phyloP scores from a whole-genome alignment of 2,329 filamentous ascomycete species.

The Knoxdaviesia capensis region DNA sequence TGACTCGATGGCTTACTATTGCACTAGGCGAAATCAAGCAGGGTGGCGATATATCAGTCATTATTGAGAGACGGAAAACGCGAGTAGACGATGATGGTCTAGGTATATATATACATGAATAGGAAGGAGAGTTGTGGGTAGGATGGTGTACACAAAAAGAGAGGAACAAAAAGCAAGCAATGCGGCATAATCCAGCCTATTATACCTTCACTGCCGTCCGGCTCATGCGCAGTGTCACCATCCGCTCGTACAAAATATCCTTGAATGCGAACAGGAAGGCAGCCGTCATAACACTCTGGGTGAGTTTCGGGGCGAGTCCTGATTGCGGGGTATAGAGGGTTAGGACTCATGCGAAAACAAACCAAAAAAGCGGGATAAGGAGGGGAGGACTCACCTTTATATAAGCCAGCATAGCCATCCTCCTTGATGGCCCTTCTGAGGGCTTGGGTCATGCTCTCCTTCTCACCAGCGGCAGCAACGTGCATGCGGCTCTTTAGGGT shows the following conservation, averaged over 20 bases:
- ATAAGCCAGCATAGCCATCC: slow-evolving; percentile 81
- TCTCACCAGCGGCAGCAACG: slow-evolving; percentile 59
- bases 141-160: not conserved
- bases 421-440: slow-evolving; percentile 65
- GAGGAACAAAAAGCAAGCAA: not conserved
- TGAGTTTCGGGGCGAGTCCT: slow-evolving; percentile 93
- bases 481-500: slow-evolving; percentile 98
- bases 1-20: not conserved
- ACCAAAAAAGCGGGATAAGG: not conserved
- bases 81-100: not conserved
- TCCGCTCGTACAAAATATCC: slow-evolving; percentile 80
- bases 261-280: slow-evolving; percentile 97
- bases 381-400: slow-evolving; percentile 48
- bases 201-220: slow-evolving; percentile 16
- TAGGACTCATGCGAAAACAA: slow-evolving; percentile 4
- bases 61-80: not conserved
- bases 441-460: slow-evolving; percentile 61
- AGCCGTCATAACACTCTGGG: slow-evolving; percentile 89
- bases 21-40: not conserved
- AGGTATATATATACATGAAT: not conserved
- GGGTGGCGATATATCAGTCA: not conserved
- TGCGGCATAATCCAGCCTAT: not conserved
- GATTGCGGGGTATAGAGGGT: slow-evolving; percentile 2
- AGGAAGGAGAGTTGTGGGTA: not conserved
- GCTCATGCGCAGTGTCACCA: slow-evolving; percentile 39